These are phyloP conservation scores for Linum lewisii DNA, from an alignment of 345 rosid genomes.

Conservation along the genomic window DNA sequence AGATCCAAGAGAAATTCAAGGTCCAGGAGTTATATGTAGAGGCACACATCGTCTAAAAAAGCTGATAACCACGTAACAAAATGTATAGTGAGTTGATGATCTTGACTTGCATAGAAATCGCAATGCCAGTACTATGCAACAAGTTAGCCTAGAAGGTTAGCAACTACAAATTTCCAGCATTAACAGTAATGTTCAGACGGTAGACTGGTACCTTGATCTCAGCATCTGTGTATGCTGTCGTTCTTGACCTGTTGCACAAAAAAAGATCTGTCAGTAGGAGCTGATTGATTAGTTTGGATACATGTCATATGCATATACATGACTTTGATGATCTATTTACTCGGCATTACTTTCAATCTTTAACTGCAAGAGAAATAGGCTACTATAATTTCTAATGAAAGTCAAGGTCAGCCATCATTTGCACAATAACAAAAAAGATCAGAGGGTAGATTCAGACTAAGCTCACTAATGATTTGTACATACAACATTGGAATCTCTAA, in stretches of 20 bases:
- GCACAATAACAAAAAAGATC: too few species aligned
- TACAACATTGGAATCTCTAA: too few species aligned
- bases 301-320: background rate
- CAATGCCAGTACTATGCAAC: too few species aligned
- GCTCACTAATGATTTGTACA: too few species aligned
- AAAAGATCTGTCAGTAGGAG: background rate
- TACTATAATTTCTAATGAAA: too few species aligned
- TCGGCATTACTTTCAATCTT: background rate
- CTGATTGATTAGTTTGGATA: background rate
- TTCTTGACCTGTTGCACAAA: constrained; percentile 26
- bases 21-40: background rate
- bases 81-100: background rate
- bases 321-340: background rate
- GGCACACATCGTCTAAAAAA: background rate
- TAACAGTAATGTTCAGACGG: background rate
- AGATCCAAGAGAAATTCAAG: background rate
- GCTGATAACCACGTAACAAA: too few species aligned
- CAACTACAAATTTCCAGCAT: background rate
- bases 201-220: constrained; percentile 70
- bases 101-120: background rate
- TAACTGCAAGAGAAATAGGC: background rate
- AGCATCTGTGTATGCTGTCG: constrained; percentile 69
- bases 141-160: background rate
- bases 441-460: too few species aligned
- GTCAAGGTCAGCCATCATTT: too few species aligned